Base-by-base conservation (phyloP, 495 filamentous ascomycete genomes). In the Daldinia vernicosa region DNA sequence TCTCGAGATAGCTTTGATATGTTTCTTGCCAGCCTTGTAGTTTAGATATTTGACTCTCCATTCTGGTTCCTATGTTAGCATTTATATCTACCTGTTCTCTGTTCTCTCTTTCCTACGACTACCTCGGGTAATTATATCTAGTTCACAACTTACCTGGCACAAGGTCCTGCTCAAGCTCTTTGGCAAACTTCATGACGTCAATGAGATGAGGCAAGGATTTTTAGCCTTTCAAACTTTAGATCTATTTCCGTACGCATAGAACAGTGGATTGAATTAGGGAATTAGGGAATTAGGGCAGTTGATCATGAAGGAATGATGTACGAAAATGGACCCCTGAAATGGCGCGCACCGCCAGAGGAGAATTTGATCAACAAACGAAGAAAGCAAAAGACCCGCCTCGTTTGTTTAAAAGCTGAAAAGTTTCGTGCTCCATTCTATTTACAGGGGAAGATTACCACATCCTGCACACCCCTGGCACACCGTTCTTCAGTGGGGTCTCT, bases 1-100 rank as follows among this genome's bases (percentile, higher is more conserved):
- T 39, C 89, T 86, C n/a, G 86, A 78, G 55, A 96, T 86, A 32
- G 89, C 88, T 78, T 95, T 97, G 78, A 97, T 83, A 77, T 92
- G 91, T 81, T 97, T 97, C 80, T 97, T 97, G 30, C 92, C 94
- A 51, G 89, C 90, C 85, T 93, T 96, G 83, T 97, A 97, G 81
- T 97, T 89, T 63, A 97, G 85, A 80, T 97, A 97, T 79, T 97
- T 96, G 69, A 87, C 88, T 71, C 91, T 87, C 94, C 94, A 97
- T 86, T 97, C 94, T 83, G 66, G 15, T 6, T 51, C 24, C 40
- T 6, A 47, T 7, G 43, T 62, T 57, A 73, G 58, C 37, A 45
- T 54, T 52, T 32, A 9, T 55, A n/a, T 63, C 17, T 24, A 52
- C 30, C 28, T 19, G 0, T 12, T 35, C 33, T 1, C 28, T 19